Evolutionary conservation across 495 filamentous ascomycete species (phyloP).

Genomic region (Tuber microsphaerosporum): DNA sequence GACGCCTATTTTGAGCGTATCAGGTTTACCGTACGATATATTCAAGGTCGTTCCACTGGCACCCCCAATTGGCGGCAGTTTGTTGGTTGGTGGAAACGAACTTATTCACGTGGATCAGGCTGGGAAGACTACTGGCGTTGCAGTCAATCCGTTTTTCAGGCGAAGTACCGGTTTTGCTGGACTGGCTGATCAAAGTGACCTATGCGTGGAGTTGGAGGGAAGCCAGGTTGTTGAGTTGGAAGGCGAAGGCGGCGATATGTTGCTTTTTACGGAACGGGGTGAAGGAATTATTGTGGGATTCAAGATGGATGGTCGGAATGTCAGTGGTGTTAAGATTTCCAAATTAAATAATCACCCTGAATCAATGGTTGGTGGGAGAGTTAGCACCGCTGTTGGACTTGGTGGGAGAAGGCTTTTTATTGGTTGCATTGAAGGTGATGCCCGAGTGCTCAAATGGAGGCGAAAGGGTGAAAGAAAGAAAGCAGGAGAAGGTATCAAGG

Average conservation of each 20-base stretch:
- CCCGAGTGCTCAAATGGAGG: slow-evolving; percentile 71
- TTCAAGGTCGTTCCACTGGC: slow-evolving; percentile 78
- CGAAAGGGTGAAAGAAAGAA: slow-evolving; percentile 53
- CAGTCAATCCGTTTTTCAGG: slow-evolving; percentile 83
- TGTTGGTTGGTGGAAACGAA: slow-evolving; percentile 82
- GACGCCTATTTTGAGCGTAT: slow-evolving; percentile 81
- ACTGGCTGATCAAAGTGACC: slow-evolving; percentile 75
- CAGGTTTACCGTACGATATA: slow-evolving; percentile 78
- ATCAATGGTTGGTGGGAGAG: slow-evolving; percentile 53
- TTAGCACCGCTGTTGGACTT: slow-evolving; percentile 63
- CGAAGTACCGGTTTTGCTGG: slow-evolving; percentile 65
- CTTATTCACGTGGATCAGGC: slow-evolving; percentile 93
- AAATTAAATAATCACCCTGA: slow-evolving; percentile 55
- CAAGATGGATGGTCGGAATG: slow-evolving; percentile 81
- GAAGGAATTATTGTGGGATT: slow-evolving; percentile 70
- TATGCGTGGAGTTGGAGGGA: slow-evolving; percentile 73
- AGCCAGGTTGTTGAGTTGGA: slow-evolving; percentile 70
- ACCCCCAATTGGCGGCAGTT: slow-evolving; percentile 74
- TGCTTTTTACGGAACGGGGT: slow-evolving; percentile 75
- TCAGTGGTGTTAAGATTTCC: slow-evolving; percentile 71
- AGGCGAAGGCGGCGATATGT: slow-evolving; percentile 66
- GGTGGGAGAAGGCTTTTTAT: slow-evolving; percentile 70
- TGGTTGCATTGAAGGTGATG: slow-evolving; percentile 78
- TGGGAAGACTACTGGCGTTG: slow-evolving; percentile 85
- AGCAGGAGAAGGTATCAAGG: slow-evolving; percentile 46